Evolutionary conservation across 2,329 filamentous ascomycete species (phyloP).

Genomic region (Pyrenophora teres): DNA sequence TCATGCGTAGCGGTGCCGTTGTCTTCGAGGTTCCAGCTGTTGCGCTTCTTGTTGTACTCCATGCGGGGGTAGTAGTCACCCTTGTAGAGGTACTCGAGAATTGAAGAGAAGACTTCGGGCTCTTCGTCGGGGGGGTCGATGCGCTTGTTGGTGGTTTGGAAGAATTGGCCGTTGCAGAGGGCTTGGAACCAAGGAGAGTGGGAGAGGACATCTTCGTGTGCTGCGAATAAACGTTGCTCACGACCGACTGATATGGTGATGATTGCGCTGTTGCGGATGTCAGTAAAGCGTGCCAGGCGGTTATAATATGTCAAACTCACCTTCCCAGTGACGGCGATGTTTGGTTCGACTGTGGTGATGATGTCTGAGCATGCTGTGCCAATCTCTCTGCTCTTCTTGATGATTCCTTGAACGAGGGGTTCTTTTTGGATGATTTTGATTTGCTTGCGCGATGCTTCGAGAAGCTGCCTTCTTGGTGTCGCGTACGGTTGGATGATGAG

Average conservation of each 20-base stretch:
- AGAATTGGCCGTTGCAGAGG: conserved; percentile 66
- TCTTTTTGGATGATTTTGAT: conserved; percentile 46
- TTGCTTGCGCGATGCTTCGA: conserved; percentile 48
- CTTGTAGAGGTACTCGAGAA: conserved; percentile 92
- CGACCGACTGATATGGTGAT: conserved; percentile 81
- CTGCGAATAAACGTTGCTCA: conserved; percentile 85
- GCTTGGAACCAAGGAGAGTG: conserved; percentile 78
- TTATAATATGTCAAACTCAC: conserved; percentile 27
- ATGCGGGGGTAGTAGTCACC: conserved; percentile 89
- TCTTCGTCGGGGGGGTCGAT: conserved; percentile 83
- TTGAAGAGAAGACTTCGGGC: conserved; percentile 86
- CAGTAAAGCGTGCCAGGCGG: conserved; percentile 14
- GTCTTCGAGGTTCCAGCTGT: conserved; percentile 82
- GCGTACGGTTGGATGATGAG: conserved; percentile 37
- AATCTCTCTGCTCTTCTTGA: conserved; percentile 42
- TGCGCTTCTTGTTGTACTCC: conserved; percentile 77
- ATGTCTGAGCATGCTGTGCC: conserved; percentile 40
- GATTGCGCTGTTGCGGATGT: conserved; percentile 57
- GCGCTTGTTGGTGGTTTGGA: conserved; percentile 66
- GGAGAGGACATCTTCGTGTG: conserved; percentile 83
- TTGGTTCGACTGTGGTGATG: conserved; percentile 43
- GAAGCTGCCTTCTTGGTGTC: conserved; percentile 42
- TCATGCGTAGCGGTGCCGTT: conserved; percentile 49
- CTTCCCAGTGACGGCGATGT: conserved; percentile 45
- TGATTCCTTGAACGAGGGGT: conserved; percentile 45